phyloP scores from a whole-genome alignment of 352 stramenopile genomes.

The Pythium aquatile region DNA sequence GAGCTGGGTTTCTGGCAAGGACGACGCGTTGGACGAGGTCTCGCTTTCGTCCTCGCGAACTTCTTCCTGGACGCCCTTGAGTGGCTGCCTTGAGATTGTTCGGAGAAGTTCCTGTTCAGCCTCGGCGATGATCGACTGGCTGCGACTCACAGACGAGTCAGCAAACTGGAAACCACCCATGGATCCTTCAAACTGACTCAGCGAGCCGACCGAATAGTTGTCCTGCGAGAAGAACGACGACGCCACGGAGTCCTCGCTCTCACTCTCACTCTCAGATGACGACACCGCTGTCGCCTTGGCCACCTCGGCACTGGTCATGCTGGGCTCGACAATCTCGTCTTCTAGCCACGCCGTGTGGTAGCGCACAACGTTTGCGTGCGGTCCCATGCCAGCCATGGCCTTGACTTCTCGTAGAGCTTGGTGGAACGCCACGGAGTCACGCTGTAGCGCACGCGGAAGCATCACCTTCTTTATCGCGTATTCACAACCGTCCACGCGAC shows the following conservation, averaged over 20 bases:
- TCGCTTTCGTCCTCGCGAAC: slow-evolving; percentile 27
- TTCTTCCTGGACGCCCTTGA: slow-evolving; percentile 16
- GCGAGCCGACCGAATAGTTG: slow-evolving; percentile 42
- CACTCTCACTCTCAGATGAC: not conserved
- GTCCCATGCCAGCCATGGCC: slow-evolving; percentile 68
- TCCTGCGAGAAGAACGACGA: slow-evolving; percentile 60
- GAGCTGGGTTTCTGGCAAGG: slow-evolving; percentile 32
- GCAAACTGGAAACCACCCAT: slow-evolving; percentile 64
- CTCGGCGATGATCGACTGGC: slow-evolving; percentile 35
- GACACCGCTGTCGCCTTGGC: slow-evolving; percentile 26
- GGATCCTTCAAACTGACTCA: slow-evolving; percentile 54
- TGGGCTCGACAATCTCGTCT: slow-evolving; percentile 30
- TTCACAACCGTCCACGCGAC: slow-evolving; percentile 62
- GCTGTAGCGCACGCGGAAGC: slow-evolving; percentile 40
- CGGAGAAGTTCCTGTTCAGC: slow-evolving; percentile 23
- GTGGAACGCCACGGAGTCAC: slow-evolving; percentile 43
- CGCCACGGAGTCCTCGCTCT: slow-evolving; percentile 24
- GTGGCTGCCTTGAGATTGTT: slow-evolving; percentile 10
- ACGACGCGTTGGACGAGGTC: slow-evolving; percentile 2
- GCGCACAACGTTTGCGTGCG: slow-evolving; percentile 71
- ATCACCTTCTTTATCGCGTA: slow-evolving; percentile 82
- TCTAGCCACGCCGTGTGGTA: slow-evolving; percentile 85
- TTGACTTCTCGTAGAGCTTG: slow-evolving; percentile 74
- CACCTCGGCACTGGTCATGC: slow-evolving; percentile 12
- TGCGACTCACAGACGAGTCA: slow-evolving; percentile 28